Evolutionary conservation across 2,329 filamentous ascomycete genomes (phyloP), one percentile per base, ranked within the genome.

Genomic region (Aspergillus vadensis): DNA sequence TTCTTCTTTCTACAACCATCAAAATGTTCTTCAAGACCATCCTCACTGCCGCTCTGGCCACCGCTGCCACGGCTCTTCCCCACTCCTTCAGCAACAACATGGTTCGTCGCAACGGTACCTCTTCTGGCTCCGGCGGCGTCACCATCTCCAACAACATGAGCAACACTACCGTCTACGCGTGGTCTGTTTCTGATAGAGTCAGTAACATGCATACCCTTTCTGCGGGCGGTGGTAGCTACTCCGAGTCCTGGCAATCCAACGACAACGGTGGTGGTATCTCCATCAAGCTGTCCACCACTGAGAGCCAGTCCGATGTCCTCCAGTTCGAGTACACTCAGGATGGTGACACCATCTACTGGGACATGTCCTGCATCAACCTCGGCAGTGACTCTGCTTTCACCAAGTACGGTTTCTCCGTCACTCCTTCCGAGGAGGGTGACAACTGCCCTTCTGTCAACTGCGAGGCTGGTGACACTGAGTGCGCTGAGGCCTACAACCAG

Each of bases 251-350:
- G 72, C 67, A 67, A 57, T 60, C 55, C 63, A 77, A 76, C 69
- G 61, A 68, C 64, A 73, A 76, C 63, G 76, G 75, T 48, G 77
- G 77, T 48, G 77, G 77, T 63, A 66, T 78, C 63, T 78, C 76
- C 51, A 77, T 79, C 70, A 79, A 79, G 73, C 67, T 79, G 41
- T 68, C 76, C 60, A 70, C 71, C 62, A 59, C 63, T 19, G 64
- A 68, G 19, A 60, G 65, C 54, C 72, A 75, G 62, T 41, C 62
- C 58, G 70, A 77, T 21, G 72, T 79, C 49, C 74, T 79, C n/a
- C 77, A 79, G 71, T 78, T 76, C 65, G 74, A 76, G 64, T 76
- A 76, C 69, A 76, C 74, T 55, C 38, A 69, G 52, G 32, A 60
- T 9, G 62, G 61, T 23, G 64, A 69, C 47, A 74, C 68, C 47